Evolutionary conservation across 176 grass and related monocot species (phyloP), one percentile per base, ranked within the genome.

Genomic region (Canna indica): DNA sequence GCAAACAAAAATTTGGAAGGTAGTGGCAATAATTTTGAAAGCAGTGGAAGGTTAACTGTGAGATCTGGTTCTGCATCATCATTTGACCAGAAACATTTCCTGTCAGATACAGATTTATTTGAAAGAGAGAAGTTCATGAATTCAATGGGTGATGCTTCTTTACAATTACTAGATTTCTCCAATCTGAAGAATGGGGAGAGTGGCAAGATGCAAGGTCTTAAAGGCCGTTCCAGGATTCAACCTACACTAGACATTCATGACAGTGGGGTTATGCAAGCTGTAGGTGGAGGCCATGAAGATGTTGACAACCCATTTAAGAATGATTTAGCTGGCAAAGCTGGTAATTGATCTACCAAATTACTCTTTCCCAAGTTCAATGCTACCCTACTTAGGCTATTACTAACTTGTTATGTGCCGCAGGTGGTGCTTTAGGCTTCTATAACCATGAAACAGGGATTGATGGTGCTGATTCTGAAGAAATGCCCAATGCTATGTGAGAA

Each of bases 21-120:
- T 82, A 68, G 82, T 48, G 33, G 48, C 33, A 76, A 68, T 67
- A 85, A 71, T 52, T 75, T 87, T 59, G 83, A 88, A 72, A 87
- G 64, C 71, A 77, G 76, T 80, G 81, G 79, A 64, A 97, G 87
- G 53, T 72, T 78, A 56, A 73, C 72, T 79, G 52, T 85, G 63
- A 70, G 73, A 72, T 85, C 90, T 71, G 78, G 56, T 73, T 85
- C 84, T 66, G 79, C 69, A 59, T 53, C 84, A 33, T 84, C 85
- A 65, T 74, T 90, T 86, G 95, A 82, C 13, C 84, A 91, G 68
- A 86, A 91, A 46, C 84, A 82, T 58, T 80, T 91, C 53, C 77
- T 66, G 29, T 62, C 69, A 79, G 81, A 86, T 74, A 34, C 48
- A 7, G 76, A 76, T 14, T 79, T 86, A 74, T 77, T 86, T 76